A percentile compares a stretch with the other conserved stretches of the same genome.
Conservation (phyloP, 208 protist species). For the Lotmaria passim region DNA sequence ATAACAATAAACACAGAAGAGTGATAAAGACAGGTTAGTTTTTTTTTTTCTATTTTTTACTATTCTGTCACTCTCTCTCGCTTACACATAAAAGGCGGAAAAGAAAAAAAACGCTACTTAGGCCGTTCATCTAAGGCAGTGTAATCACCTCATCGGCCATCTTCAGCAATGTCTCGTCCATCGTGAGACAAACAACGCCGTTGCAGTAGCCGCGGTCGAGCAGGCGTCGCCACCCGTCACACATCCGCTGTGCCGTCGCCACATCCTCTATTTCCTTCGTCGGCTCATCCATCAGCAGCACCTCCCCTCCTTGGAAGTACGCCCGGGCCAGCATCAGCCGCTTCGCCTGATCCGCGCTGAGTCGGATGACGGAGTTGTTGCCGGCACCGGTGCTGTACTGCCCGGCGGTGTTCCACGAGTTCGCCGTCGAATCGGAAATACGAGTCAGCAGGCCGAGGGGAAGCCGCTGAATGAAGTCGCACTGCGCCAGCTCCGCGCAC, state of each 20-base stretch:
- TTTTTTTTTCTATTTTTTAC: background rate
- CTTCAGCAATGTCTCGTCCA: conserved; percentile 35
- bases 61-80: background rate
- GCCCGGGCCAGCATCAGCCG: conserved; percentile 76
- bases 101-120: background rate
- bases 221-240: conserved; percentile 36
- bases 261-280: conserved; percentile 51
- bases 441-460: conserved; percentile 64
- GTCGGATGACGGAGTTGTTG: conserved; percentile 31
- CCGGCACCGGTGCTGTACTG: conserved; percentile 28
- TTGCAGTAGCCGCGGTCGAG: conserved; percentile 34
- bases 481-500: conserved; percentile 50
- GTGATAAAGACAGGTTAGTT: too few relatives aligned
- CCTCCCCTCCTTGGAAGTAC: conserved; percentile 55
- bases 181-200: conserved; percentile 43
- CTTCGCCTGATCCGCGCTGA: conserved; percentile 66
- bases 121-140: conserved; percentile 13
- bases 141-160: conserved; percentile 41
- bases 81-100: background rate
- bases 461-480: conserved; percentile 54
- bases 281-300: conserved; percentile 81
- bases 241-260: conserved; percentile 33
- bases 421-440: conserved; percentile 37
- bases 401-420: conserved; percentile 15
- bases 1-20: too few relatives aligned